A percentile compares a stretch with the other conserved stretches of the same genome.
phyloP scores from a whole-genome alignment of 192 early-diverging fungal genomes.

The Umbelopsis sp. region DNA sequence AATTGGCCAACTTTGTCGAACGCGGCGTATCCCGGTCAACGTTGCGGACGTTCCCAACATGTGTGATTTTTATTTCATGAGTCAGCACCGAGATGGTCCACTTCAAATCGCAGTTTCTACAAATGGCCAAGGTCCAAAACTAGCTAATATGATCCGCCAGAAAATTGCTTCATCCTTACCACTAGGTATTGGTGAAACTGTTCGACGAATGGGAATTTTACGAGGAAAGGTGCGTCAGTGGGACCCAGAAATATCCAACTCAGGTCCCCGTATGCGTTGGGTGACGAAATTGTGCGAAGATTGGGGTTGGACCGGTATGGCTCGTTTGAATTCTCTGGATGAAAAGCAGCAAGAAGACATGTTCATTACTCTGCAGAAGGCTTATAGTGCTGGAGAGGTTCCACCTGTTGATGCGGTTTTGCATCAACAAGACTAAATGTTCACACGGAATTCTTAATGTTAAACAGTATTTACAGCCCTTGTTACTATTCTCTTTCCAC shows the following conservation, averaged over 20 bases:
- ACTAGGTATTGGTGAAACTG: conserved; percentile 65
- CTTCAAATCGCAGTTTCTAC: conserved; percentile 92
- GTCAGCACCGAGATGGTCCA: conserved; percentile 77
- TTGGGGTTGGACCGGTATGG: conserved; percentile 81
- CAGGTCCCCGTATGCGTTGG: conserved; percentile 82
- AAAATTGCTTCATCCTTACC: conserved; percentile 64
- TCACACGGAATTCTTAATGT: neutral
- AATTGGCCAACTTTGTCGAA: conserved; percentile 65
- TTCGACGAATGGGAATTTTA: conserved; percentile 69
- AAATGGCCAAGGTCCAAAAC: conserved; percentile 82
- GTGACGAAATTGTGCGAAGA: conserved; percentile 79
- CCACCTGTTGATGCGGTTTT: conserved; percentile 29
- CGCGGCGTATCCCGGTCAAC: conserved; percentile 83
- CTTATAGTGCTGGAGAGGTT: conserved; percentile 53
- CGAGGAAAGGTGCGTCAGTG: conserved; percentile 62
- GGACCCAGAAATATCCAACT: conserved; percentile 64
- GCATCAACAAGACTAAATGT: neutral
- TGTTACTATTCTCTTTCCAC: too few relatives aligned
- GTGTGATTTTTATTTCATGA: conserved; percentile 95
- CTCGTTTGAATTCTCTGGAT: conserved; percentile 39
- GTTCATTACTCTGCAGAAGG: conserved; percentile 59
- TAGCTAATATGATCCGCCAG: conserved; percentile 82
- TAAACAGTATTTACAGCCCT: too few relatives aligned
- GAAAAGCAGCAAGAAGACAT: conserved; percentile 44
- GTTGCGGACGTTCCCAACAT: conserved; percentile 88